Evolutionary conservation across 1,284 basidiomycete species (phyloP), one percentile per base, ranked within the genome.

Genomic region (Inonotus hispidus): DNA sequence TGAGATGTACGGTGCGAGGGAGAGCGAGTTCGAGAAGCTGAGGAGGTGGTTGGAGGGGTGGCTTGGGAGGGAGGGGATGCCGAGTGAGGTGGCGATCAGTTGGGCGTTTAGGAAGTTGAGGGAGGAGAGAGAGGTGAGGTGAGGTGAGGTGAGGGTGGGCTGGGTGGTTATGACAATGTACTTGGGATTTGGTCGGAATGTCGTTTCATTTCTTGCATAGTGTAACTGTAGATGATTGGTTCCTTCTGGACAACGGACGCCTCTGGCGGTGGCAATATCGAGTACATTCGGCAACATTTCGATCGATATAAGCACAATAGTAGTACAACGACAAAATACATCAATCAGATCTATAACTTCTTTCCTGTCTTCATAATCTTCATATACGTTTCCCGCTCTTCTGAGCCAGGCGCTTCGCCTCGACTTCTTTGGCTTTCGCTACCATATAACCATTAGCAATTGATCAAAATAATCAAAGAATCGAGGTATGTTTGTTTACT

Each of bases 21-120:
- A 67, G 72, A 75, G 68, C 68, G 73, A 85, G 72, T 83, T 84
- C 69, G 68, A 71, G 49, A 72, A 73, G 64, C 67, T 92, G 58
- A 73, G 82, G 55, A 64, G 64, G 46, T 93, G 90, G 90, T 72
- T 92, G 59, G 66, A 67, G 29, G 82, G 78, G 7, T 93, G 92
- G 92, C 78, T 90, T 0, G 84, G 83, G 0, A 70, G 73, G 66
- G 65, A 72, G 62, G 69, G 69, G 46, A 74, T 87, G 55, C 89
- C 90, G 11, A 72, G 64, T 19, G 79, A 79, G 58, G 60, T 64
- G 38, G 71, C 71, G 39, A 23, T 63, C 10, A 29, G 37, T 11
- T 55, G 35, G 35, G 54, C 58, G 13, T 43, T 60, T 21, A 29
- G 53, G 52, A 56, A 49, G 39, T 58, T 63, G 54, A 53, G 41